Percentiles rank a stretch among this genome's conserved stretches.
These are phyloP conservation scores for Brassica rapa DNA, from an alignment of 345 rosid species.

Conservation along the genomic window DNA sequence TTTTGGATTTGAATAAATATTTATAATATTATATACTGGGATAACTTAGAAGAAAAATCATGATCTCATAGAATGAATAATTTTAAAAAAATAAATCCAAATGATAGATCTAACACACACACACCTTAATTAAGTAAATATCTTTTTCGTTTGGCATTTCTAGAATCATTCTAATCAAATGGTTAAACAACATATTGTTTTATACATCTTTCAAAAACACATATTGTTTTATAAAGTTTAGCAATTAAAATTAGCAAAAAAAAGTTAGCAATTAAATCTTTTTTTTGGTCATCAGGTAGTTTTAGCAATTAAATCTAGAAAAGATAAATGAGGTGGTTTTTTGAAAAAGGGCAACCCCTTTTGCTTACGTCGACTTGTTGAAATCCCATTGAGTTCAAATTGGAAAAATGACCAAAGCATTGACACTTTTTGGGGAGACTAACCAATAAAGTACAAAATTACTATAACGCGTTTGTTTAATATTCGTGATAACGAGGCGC, in stretches of 20 bases:
- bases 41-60: neutral
- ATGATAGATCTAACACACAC: neutral
- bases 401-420: slow-evolving; percentile 19
- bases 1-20: neutral
- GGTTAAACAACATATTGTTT: neutral
- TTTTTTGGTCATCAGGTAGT: no score
- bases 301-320: neutral
- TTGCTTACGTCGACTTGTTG: slow-evolving; percentile 26
- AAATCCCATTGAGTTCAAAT: slow-evolving; percentile 22
- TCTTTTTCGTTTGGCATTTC: neutral
- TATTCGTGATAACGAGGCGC: neutral
- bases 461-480: neutral
- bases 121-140: neutral
- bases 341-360: slow-evolving; percentile 25
- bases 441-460: neutral
- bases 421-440: neutral
- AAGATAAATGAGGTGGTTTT: neutral
- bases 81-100: neutral
- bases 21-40: neutral
- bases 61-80: neutral
- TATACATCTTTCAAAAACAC: neutral
- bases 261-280: neutral
- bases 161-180: neutral
- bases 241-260: neutral
- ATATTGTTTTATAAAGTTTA: neutral